Percentiles rank a stretch among this genome's conserved stretches.
Conservation (phyloP, 73 alveolate species). For the Tetrahymena thermophila region DNA sequence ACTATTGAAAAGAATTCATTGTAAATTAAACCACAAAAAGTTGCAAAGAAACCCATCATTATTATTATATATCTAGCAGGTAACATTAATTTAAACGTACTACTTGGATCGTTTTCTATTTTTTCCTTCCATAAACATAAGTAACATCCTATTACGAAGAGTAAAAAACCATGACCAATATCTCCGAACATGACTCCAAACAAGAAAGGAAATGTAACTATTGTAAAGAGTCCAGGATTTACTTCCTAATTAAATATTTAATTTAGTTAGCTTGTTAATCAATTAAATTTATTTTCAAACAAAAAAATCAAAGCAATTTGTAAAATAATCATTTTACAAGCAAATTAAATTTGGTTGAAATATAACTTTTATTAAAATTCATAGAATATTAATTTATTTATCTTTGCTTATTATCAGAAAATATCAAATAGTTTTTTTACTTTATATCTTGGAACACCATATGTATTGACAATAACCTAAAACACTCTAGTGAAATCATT, state of each 20-base stretch:
- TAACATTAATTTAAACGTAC: conserved; percentile 51
- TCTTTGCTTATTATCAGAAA: too few relatives aligned
- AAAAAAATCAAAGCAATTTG: neutral
- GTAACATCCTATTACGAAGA: conserved; percentile 55
- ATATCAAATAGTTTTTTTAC: neutral
- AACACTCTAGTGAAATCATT: conserved; percentile 90
- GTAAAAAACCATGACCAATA: conserved; percentile 93
- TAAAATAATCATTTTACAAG: too few relatives aligned
- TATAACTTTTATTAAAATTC: too few relatives aligned
- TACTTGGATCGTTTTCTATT: conserved; percentile 34
- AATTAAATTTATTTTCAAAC: too few relatives aligned
- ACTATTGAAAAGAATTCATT: conserved; percentile 95
- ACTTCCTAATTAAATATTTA: conserved; percentile 53
- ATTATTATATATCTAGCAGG: conserved; percentile 72
- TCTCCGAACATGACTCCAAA: conserved; percentile 99
- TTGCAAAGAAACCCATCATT: conserved; percentile 95
- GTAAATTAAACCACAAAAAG: conserved; percentile 89
- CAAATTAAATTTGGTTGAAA: too few relatives aligned
- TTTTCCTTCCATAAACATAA: conserved; percentile 54
- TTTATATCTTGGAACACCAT: conserved; percentile 95
- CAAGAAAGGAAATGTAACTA: conserved; percentile 94
- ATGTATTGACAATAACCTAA: conserved; percentile 92
- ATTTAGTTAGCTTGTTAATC: neutral
- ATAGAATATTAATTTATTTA: too few relatives aligned
- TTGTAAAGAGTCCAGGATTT: conserved; percentile 91